These are phyloP conservation scores for Apophysomyces ossiformis DNA, from an alignment of 371 early-diverging fungal genomes.

Conservation along the genomic window DNA sequence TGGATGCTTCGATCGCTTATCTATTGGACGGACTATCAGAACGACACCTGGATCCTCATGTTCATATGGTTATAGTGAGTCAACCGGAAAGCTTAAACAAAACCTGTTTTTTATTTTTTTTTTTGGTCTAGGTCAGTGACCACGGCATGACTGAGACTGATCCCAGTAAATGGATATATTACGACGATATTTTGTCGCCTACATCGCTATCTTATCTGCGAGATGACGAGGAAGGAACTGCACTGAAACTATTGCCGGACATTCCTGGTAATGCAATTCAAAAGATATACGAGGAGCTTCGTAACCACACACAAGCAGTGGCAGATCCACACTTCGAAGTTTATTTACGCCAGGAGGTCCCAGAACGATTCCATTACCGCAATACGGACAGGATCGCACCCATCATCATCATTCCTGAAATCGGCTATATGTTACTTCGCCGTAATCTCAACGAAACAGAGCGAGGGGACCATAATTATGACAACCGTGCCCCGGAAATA, in stretches of 20 bases:
- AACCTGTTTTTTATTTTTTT: not conserved
- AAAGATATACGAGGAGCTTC: slow-evolving; percentile 40
- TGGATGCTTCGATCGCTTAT: slow-evolving; percentile 70
- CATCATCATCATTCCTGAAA: slow-evolving; percentile 71
- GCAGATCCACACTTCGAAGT: slow-evolving; percentile 60
- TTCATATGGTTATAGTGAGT: slow-evolving; percentile 81
- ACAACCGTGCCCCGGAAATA: slow-evolving; percentile 78
- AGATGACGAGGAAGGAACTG: slow-evolving; percentile 37
- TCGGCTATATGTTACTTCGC: slow-evolving; percentile 54
- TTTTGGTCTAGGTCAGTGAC: slow-evolving; percentile 67
- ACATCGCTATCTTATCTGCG: slow-evolving; percentile 28
- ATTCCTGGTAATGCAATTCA: slow-evolving; percentile 33
- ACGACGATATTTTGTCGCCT: slow-evolving; percentile 66
- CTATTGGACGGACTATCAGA: slow-evolving; percentile 58
- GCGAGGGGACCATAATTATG: slow-evolving; percentile 87
- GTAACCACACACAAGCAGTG: slow-evolving; percentile 37
- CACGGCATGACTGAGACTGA: slow-evolving; percentile 86
- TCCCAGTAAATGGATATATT: slow-evolving; percentile 59
- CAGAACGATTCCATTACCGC: slow-evolving; percentile 65
- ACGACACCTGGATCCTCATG: slow-evolving; percentile 63
- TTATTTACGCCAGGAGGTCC: slow-evolving; percentile 66
- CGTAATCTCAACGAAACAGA: slow-evolving; percentile 22
- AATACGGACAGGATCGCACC: slow-evolving; percentile 71
- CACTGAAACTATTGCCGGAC: slow-evolving; percentile 56
- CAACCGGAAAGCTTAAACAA: not conserved